Conservation (phyloP, 2,329 filamentous ascomycete species). For the Elsinoe perseae region DNA sequence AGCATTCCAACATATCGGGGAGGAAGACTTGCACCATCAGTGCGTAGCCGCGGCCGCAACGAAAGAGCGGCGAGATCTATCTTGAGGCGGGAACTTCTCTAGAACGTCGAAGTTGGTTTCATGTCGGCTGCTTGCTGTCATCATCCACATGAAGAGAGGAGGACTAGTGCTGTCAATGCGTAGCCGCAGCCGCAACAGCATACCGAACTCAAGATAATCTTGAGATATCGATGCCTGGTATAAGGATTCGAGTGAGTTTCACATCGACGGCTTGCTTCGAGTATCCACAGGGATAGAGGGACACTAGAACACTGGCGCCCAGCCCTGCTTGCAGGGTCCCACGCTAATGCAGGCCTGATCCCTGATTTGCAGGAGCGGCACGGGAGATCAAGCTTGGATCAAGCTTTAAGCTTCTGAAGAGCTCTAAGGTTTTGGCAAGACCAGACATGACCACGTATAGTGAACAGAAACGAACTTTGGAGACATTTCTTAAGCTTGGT, state of each 20-base stretch:
- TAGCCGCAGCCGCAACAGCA: not conserved
- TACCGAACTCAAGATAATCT: not conserved
- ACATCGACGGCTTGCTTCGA: not conserved
- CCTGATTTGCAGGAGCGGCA: not conserved
- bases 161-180: not conserved
- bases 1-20: too few relatives aligned
- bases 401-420: too few relatives aligned
- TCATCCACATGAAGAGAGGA: too few relatives aligned
- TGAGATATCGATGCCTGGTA: not conserved
- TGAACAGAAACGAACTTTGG: not conserved
- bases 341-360: not conserved
- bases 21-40: not conserved
- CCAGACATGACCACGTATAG: not conserved
- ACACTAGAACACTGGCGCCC: not conserved
- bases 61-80: not conserved
- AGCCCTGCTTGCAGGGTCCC: not conserved
- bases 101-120: too few relatives aligned
- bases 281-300: not conserved
- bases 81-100: too few relatives aligned
- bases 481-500: not conserved
- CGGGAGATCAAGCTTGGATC: not conserved
- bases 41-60: not conserved
- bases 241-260: not conserved
- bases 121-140: too few relatives aligned
- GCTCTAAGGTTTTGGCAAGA: not conserved